Conservation (phyloP, 1,139 yeast genomes). For the Blastobotrys serpentis region DNA sequence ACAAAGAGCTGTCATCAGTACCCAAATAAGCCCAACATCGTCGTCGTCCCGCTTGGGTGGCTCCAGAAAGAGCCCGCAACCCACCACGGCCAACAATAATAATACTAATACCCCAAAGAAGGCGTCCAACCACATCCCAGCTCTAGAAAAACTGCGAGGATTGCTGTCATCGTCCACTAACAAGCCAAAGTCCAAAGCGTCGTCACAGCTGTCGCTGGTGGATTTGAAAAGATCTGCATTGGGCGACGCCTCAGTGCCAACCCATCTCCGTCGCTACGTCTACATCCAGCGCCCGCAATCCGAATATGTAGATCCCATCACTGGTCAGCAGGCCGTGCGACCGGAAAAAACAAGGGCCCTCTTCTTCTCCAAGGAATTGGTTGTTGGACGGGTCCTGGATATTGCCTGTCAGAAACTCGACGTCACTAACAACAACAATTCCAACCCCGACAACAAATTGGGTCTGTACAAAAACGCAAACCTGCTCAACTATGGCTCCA, state of each 20-base stretch:
- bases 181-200: constrained; percentile 15
- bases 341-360: constrained; percentile 42
- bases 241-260: constrained; percentile 64
- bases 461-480: constrained; percentile 21
- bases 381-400: constrained; percentile 77
- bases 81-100: not conserved
- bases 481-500: constrained; percentile 20
- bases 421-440: constrained; percentile 58
- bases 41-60: no score
- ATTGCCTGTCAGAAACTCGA: constrained; percentile 55
- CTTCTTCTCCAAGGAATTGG: constrained; percentile 63
- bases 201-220: constrained; percentile 39
- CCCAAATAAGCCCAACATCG: no score
- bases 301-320: constrained; percentile 45
- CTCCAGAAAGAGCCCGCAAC: no score
- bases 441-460: constrained; percentile 41
- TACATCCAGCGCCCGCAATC: constrained; percentile 45
- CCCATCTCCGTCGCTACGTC: constrained; percentile 58
- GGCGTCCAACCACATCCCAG: not conserved
- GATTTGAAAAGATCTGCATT: constrained; percentile 54
- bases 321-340: constrained; percentile 33
- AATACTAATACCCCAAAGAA: constrained; percentile 1
- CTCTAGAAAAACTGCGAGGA: not conserved
- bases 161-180: constrained; percentile 6
- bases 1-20: not conserved